Evolutionary conservation across 345 rosid genomes (phyloP).

Genomic region (Brassica cretica): DNA sequence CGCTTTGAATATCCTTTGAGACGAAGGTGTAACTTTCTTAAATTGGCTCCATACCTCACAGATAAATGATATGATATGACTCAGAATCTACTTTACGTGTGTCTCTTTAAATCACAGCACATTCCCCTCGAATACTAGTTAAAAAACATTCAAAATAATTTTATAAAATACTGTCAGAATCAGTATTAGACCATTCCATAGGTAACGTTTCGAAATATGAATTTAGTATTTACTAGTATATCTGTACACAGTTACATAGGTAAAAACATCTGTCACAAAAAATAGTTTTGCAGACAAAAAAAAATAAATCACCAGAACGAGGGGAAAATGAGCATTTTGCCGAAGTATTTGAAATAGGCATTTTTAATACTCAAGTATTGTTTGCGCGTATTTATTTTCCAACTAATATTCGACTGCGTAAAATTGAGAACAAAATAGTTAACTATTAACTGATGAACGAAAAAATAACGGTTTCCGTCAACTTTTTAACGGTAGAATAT

Average conservation of each 20-base stretch:
- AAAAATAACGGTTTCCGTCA: no score
- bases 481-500: no score
- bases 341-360: no score
- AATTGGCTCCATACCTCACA: neutral
- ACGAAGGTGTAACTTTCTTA: neutral
- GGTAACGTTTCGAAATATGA: neutral
- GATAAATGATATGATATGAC: neutral
- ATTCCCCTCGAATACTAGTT: neutral
- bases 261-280: neutral
- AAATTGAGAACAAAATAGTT: no score
- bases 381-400: no score
- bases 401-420: no score
- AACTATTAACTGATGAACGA: no score
- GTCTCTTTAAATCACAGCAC: neutral
- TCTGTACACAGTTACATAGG: neutral
- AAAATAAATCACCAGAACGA: neutral
- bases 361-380: no score
- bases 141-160: neutral
- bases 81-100: neutral
- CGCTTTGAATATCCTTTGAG: neutral
- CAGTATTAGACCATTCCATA: neutral
- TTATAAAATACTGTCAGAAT: neutral
- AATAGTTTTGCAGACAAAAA: neutral
- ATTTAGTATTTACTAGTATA: neutral
- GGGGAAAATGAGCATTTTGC: no score